These are phyloP conservation scores for Botryotinia calthae DNA, from an alignment of 2,329 filamentous ascomycete species.

Conservation along the genomic window DNA sequence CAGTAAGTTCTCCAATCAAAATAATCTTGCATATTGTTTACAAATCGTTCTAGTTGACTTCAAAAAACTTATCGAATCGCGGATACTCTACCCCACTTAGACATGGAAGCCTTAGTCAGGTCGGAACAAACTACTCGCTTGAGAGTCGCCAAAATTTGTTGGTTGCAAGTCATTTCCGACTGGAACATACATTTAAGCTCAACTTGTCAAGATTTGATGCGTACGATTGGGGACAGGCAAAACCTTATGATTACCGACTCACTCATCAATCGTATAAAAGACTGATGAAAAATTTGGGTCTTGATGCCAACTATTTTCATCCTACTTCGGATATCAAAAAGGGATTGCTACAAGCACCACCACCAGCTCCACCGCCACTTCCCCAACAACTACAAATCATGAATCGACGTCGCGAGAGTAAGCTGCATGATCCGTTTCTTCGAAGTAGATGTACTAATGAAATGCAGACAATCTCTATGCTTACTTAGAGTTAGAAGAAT, in stretches of 20 bases:
- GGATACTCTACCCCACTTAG: no score
- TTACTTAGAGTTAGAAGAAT: background rate
- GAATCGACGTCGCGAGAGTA: background rate
- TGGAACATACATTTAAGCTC: background rate
- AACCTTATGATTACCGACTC: background rate
- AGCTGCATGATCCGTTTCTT: background rate
- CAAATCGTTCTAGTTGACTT: background rate
- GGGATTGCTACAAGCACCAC: background rate
- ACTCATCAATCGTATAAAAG: background rate
- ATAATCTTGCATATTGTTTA: background rate
- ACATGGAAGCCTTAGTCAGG: no score
- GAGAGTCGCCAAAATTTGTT: background rate
- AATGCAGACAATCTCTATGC: background rate
- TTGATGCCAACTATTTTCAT: background rate
- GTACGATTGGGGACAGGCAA: background rate
- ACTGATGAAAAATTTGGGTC: background rate
- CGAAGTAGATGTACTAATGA: background rate
- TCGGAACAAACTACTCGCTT: background rate
- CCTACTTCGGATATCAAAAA: background rate
- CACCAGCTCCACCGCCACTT: background rate
- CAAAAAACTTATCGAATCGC: background rate
- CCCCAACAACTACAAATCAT: background rate
- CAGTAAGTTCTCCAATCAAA: background rate
- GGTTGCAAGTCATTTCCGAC: background rate
- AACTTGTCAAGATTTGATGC: background rate